Percentiles rank a stretch among this genome's conserved stretches.
Evolutionary conservation across 148 eudicot genomes (phyloP).

Genomic region (Vaccinium vitisidaea): DNA sequence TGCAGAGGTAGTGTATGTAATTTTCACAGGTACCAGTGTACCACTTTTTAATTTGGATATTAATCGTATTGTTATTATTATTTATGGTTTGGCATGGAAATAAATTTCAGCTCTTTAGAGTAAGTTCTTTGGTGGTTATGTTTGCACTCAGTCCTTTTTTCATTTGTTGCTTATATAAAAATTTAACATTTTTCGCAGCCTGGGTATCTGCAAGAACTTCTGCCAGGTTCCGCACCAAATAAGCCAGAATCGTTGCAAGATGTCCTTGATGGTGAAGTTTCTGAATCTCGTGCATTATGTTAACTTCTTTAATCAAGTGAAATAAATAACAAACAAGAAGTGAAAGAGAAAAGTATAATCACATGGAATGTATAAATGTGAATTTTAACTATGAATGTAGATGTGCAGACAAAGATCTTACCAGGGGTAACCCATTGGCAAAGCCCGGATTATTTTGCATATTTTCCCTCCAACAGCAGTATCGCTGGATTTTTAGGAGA

Average conservation of each 20-base stretch:
- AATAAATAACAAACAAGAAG: not conserved
- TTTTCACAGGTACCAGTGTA: not conserved
- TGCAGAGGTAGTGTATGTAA: not conserved
- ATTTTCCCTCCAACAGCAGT: conserved; percentile 87
- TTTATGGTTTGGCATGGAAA: not conserved
- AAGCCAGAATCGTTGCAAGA: conserved; percentile 67
- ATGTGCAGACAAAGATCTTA: conserved; percentile 67
- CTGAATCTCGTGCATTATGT: conserved; percentile 1
- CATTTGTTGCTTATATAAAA: not conserved
- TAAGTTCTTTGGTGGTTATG: not conserved
- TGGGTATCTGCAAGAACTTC: conserved; percentile 74
- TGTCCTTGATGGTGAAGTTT: conserved; percentile 69
- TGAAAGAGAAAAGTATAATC: not conserved
- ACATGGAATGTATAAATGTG: not conserved
- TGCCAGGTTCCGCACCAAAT: conserved; percentile 81
- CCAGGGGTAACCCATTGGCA: conserved; percentile 99
- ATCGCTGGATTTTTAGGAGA: conserved; percentile 92
- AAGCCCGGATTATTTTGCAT: conserved; percentile 84
- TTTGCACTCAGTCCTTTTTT: conserved; percentile 4
- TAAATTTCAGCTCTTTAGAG: not conserved
- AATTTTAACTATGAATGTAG: conserved; percentile 37
- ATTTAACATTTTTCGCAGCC: conserved; percentile 50
- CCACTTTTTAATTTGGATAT: not conserved
- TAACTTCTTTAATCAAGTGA: not conserved
- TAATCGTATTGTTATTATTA: not conserved